A percentile compares a stretch with the other conserved stretches of the same genome.
Conservation (phyloP, 169 alveolate genomes). For the Plasmodium vivax region DNA sequence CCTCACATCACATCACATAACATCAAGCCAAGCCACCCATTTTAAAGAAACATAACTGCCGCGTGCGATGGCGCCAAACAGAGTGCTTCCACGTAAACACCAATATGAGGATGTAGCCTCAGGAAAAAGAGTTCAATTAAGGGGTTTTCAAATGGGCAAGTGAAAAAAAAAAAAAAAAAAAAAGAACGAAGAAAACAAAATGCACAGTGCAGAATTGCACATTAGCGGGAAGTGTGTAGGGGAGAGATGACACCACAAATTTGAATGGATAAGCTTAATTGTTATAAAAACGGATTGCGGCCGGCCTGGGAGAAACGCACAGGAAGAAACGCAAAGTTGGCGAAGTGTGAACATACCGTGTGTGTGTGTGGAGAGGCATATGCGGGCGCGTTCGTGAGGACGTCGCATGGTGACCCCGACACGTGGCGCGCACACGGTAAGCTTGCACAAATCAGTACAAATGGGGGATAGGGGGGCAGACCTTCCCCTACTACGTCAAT, state of each 20-base stretch:
- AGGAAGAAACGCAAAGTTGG: background rate
- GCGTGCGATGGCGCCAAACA: background rate
- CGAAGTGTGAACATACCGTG: background rate
- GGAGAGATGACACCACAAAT: background rate
- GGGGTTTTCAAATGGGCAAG: background rate
- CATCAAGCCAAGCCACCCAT: background rate
- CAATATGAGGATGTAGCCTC: background rate
- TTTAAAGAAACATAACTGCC: background rate
- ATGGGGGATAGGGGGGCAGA: background rate
- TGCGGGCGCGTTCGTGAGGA: background rate
- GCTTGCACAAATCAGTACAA: background rate
- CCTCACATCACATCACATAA: background rate
- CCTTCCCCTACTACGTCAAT: background rate
- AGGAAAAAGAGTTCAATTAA: background rate
- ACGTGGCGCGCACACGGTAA: background rate
- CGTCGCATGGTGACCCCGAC: background rate
- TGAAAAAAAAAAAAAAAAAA: background rate
- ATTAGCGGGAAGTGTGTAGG: background rate
- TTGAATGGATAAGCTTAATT: background rate
- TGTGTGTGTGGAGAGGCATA: background rate
- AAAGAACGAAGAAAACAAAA: background rate
- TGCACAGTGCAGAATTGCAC: background rate
- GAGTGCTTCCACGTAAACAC: background rate
- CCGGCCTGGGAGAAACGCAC: background rate
- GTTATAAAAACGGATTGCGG: background rate